These are phyloP conservation scores for Curvularia sp. DNA, from an alignment of 2,329 filamentous ascomycete genomes.

Conservation along the genomic window DNA sequence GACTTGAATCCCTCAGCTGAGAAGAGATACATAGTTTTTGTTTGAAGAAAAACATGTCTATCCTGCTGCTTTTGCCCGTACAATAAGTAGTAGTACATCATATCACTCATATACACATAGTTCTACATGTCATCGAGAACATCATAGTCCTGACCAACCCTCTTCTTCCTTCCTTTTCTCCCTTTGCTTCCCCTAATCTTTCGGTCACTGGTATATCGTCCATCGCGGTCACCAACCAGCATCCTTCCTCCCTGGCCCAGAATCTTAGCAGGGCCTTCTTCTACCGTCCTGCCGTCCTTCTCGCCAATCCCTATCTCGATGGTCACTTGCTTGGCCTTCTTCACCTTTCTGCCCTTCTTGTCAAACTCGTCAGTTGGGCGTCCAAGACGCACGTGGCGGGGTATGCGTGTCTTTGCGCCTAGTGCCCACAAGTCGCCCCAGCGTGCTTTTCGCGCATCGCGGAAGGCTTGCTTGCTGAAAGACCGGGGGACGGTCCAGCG, in stretches of 20 bases:
- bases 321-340: conserved; percentile 39
- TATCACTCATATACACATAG: conserved; percentile 5
- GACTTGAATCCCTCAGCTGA: neutral
- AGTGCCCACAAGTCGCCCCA: conserved; percentile 98
- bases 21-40: neutral
- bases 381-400: conserved; percentile 68
- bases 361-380: conserved; percentile 51
- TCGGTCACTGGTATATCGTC: conserved; percentile 41
- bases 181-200: conserved; percentile 50
- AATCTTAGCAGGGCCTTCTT: conserved; percentile 29
- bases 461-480: conserved; percentile 82
- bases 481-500: conserved; percentile 91
- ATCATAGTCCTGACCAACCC: conserved; percentile 13
- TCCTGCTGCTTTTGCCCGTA: neutral
- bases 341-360: conserved; percentile 50
- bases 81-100: conserved; percentile 7
- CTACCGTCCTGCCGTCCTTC: conserved; percentile 30
- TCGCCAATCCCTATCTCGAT: conserved; percentile 42
- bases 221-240: conserved; percentile 41
- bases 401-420: conserved; percentile 84
- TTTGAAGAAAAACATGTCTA: neutral
- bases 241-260: conserved; percentile 29
- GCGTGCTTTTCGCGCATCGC: conserved; percentile 84
- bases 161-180: conserved; percentile 51
- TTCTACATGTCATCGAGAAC: conserved; percentile 31